Evolutionary conservation across 2,329 filamentous ascomycete genomes (phyloP), one percentile per base, ranked within the genome.

Genomic region (Pestalotiopsis sp.): DNA sequence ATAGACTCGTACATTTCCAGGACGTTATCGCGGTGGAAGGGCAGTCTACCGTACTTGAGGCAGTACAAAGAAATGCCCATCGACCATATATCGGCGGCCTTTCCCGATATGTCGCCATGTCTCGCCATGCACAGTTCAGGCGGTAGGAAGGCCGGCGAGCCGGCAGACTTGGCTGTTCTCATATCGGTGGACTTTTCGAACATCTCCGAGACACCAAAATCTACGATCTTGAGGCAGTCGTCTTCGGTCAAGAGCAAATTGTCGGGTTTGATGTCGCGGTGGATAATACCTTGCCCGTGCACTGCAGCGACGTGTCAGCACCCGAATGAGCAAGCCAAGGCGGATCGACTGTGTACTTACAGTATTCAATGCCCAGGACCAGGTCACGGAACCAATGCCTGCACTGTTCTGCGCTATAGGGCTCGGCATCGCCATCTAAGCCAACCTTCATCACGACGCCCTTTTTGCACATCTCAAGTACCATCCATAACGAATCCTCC

Each of bases 141-240:
- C 0, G 96, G 93, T 68, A 98, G 87, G 76, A 99, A 99, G 0
- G 96, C 96, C 0, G 96, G 96, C 3, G 95, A 98, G 1, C 96
- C 96, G 12, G 95, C 95, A 3, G 94, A 95, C 81, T 98, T 99
- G 69, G 92, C 91, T 0, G 94, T 97, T 78, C 90, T 91, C 96
- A 98, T 98, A 60, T 93, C 88, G 2, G 92, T 86, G 2, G 83
- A 76, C 78, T 97, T 97, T 77, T 95, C 92, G 74, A 99, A 99
- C 91, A 99, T 98, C 78, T 99, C 95, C 1, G 95, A 98, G 7
- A 98, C 96, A n/a, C 96, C 96, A 84, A 99, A 99, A 79, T 98
- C 96, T 65, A 97, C 94, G 72, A 99, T 92, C 79, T 98, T 99
- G 65, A 99, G 88, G n/a, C 97, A 90, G 75, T 98, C 92, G 67